Evolutionary conservation across 345 rosid genomes (phyloP).

Genomic region (Populus alba): DNA sequence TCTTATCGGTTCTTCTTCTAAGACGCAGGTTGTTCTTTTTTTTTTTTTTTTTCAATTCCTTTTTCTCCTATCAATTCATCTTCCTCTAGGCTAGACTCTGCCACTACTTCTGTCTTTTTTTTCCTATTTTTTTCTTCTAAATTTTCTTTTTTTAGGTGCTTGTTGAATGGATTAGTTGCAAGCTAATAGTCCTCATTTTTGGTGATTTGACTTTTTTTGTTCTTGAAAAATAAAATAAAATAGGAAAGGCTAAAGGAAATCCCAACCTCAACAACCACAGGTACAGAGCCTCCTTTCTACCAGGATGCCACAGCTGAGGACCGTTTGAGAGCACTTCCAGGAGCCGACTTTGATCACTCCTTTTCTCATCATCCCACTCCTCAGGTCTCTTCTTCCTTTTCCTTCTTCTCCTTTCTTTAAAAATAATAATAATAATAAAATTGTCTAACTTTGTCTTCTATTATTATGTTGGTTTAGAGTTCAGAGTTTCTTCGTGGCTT

Average conservation of each 20-base stretch:
- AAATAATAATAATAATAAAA: too few relatives aligned
- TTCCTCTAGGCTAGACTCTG: not conserved
- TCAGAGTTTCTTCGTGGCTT: conserved; percentile 71
- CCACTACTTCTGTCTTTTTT: not conserved
- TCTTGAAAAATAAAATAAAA: not conserved
- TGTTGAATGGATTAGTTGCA: not conserved
- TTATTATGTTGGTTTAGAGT: conserved; percentile 38
- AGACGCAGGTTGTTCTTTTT: conserved; percentile 57
- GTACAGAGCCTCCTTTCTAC: conserved; percentile 51
- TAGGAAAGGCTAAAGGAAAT: conserved; percentile 90
- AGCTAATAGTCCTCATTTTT: not conserved
- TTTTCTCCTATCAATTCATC: not conserved
- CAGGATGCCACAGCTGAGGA: conserved; percentile 35
- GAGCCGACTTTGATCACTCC: conserved; percentile 73
- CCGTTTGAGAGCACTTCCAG: conserved; percentile 64
- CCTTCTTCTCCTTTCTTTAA: too few relatives aligned
- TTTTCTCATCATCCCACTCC: conserved; percentile 42
- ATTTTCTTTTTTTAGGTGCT: not conserved
- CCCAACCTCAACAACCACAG: conserved; percentile 50
- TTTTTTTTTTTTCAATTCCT: conserved; percentile 3
- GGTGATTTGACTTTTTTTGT: not conserved
- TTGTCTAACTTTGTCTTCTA: not conserved
- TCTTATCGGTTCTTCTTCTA: conserved; percentile 83
- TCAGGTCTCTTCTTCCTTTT: conserved; percentile 46
- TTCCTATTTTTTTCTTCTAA: not conserved